Evolutionary conservation across 495 filamentous ascomycete species (phyloP), one percentile per base, ranked within the genome.

Genomic region (Evansstolkia leycettana): DNA sequence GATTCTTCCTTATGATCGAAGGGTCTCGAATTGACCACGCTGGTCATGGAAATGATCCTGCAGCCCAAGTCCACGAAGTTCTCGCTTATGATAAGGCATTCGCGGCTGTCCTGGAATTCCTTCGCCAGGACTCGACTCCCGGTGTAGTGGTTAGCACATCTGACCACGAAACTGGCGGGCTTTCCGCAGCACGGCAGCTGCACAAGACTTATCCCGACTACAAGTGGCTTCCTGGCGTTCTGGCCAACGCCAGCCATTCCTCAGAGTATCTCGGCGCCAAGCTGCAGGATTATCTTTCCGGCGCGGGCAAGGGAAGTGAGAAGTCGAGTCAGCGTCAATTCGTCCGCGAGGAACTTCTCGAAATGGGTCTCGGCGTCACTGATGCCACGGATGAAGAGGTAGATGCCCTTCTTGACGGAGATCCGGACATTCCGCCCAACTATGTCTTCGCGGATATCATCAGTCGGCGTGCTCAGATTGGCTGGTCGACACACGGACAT

Each of bases 1-100:
- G 90, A 1, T 98, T 98, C 69, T 96, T 98, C 64, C 55, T 98
- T 39, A 92, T 98, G 89, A 89, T 98, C 39, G 90, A 98, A 55
- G 90, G 90, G 4, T 88, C 82, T 45, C 70, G 92, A 20, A 96
- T 98, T 44, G 90, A 98, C 43, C 92, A 98, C 54, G 88, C 90
- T 2, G 92, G 87, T 9, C 90, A 98, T 48, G 76, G 74, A 35
- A 98, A 98, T 46, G 90, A 98, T 51, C 90, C 90, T 1, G 88
- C 82, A 8, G 87, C 92, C 0, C 92, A 96, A 52, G 90, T 96
- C 7, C 76, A 89, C 38, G 90, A 98, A 50, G 87, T 96, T 1
- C 62, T 95, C 5, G 88, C 82, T 25, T 96, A 94, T 42, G 90
- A 96, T 62, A 78, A 72, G 50, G 72, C 89, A 0, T 88, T 96